phyloP scores from a whole-genome alignment of 208 protist species.

The Leptomonas pyrrhocoris region DNA sequence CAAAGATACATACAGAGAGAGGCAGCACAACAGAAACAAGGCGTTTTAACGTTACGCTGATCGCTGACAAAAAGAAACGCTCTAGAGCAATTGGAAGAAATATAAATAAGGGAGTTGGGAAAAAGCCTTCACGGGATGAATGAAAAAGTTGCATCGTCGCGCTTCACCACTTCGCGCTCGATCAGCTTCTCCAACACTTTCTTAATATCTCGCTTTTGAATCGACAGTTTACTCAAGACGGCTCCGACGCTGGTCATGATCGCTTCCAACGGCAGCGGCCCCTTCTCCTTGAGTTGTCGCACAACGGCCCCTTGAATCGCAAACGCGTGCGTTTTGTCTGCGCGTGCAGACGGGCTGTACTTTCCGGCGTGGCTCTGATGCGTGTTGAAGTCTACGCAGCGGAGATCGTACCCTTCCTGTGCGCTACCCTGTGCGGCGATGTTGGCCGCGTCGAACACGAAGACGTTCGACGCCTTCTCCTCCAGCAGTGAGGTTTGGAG shows the following conservation, averaged over 20 bases:
- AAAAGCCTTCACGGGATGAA: slow-evolving; percentile 20
- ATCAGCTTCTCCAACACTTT: slow-evolving; percentile 35
- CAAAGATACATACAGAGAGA: no score
- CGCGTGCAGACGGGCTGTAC: slow-evolving; percentile 17
- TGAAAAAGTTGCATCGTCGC: slow-evolving; percentile 18
- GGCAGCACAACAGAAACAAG: no score
- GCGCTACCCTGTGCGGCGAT: not conserved
- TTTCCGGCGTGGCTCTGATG: slow-evolving; percentile 32
- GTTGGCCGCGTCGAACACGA: not conserved
- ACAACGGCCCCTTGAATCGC: slow-evolving; percentile 23
- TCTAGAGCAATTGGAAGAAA: slow-evolving; percentile 1
- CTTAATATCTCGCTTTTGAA: slow-evolving; percentile 29
- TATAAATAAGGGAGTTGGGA: not conserved
- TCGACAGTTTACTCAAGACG: slow-evolving; percentile 8
- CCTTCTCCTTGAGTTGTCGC: slow-evolving; percentile 22
- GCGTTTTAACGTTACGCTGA: not conserved
- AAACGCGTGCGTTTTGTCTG: slow-evolving; percentile 26
- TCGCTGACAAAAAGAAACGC: not conserved
- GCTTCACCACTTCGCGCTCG: slow-evolving; percentile 31
- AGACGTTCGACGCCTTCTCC: slow-evolving; percentile 19
- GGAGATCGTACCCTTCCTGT: slow-evolving; percentile 21
- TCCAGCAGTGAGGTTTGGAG: slow-evolving; percentile 19
- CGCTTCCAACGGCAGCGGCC: slow-evolving; percentile 18
- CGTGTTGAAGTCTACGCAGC: slow-evolving; percentile 20
- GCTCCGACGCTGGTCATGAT: slow-evolving; percentile 12